Evolutionary conservation across 495 filamentous ascomycete genomes (phyloP).

Genomic region (Wilcoxina mikolae): DNA sequence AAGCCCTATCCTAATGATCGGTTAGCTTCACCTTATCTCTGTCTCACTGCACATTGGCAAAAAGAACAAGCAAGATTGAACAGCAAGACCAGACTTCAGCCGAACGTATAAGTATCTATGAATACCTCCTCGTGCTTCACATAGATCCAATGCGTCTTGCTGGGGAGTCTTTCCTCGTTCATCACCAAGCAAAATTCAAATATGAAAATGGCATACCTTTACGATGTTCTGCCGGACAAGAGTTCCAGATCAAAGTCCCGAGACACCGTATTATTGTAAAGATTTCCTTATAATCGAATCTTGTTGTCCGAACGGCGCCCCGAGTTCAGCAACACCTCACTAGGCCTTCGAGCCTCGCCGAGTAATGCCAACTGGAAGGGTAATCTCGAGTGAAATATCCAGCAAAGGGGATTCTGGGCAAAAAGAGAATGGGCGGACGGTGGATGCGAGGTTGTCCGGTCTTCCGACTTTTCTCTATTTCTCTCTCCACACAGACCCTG

Average conservation of each 20-base stretch:
- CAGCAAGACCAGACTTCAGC: background rate
- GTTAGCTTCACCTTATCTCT: slow-evolving; percentile 1
- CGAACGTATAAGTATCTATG: background rate
- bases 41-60: slow-evolving; percentile 1
- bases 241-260: background rate
- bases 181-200: background rate
- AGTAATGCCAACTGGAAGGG: background rate
- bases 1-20: slow-evolving; percentile 5
- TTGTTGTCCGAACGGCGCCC: background rate
- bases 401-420: background rate
- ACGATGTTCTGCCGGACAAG: background rate
- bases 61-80: background rate
- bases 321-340: background rate
- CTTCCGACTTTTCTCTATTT: background rate
- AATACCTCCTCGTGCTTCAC: background rate
- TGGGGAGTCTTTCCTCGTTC: background rate
- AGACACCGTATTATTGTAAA: background rate
- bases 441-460: background rate
- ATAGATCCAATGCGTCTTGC: background rate
- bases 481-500: background rate
- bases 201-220: background rate
- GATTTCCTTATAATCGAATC: background rate
- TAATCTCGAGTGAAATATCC: background rate
- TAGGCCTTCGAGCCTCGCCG: background rate
- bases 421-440: background rate